Base-by-base conservation (phyloP, 768 basidiomycete species). In the Hygrophoropsis aurantiaca region DNA sequence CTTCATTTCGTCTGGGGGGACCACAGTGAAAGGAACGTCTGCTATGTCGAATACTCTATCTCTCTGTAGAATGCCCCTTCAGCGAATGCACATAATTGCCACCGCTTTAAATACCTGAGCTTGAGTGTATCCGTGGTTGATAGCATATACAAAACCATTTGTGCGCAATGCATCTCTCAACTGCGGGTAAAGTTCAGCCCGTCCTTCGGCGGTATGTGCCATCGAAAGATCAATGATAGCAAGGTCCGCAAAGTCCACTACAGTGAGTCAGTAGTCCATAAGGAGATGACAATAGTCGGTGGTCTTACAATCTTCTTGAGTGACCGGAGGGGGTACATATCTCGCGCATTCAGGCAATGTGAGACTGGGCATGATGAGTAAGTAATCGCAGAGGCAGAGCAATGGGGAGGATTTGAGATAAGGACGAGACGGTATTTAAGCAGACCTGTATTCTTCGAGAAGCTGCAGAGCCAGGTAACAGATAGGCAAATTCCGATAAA, bases 31-130 rank as follows among this genome's bases (percentile, higher is more conserved):
- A 11, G 73, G 65, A 6, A 77, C 50, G 42, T 77, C 65, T 1
- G 75, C 75, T 34, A 79, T 74, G 49, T 75, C 74, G 50, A 78
- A 74, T 10, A 78, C 71, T 15, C 74, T 67, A 15, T 68, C 60
- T 11, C 67, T 71, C 75, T 77, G 49, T 3, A 27, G 27, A n/a
- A 30, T n/a, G n/a, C 35, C 3, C 4, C 4, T 40, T 24, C 24
- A 42, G 21, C 36, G 15, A 23, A 15, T 13, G 13, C 11, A n/a
- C 9, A 26, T 20, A n/a, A 19, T 18, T 11, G 24, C 19, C 5
- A n/a, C 11, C 11, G 13, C 13, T 3, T n/a, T 26, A 48, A 50
- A 9, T 32, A 74, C 78, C 61, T 73, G 67, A 20, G 67, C 67
- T 34, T 58, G 55, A 1, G 71, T 71, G 40, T 72, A 68, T 11